These are phyloP conservation scores for Picochlorum sp. DNA, from an alignment of 139 green algal genomes.

Conservation along the genomic window DNA sequence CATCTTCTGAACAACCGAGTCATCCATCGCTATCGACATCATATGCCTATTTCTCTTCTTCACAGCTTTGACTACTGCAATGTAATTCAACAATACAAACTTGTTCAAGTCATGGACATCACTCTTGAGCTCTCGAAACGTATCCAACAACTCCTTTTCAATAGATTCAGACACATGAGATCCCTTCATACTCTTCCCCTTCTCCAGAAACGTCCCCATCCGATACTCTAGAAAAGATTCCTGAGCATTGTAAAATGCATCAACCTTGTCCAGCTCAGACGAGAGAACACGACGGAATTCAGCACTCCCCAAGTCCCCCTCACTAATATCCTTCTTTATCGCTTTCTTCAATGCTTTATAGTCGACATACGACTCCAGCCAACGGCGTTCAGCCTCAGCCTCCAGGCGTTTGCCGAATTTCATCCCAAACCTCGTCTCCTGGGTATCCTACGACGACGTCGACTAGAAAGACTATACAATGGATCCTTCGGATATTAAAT, in stretches of 20 bases:
- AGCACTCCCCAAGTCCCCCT: conserved; percentile 33
- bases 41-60: conserved; percentile 80
- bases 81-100: conserved; percentile 74
- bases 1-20: not conserved
- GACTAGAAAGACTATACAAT: too few relatives aligned
- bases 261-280: conserved; percentile 50
- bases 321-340: conserved; percentile 47
- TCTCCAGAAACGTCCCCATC: conserved; percentile 1
- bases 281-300: conserved; percentile 41
- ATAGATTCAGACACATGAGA: not conserved
- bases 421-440: conserved; percentile 16
- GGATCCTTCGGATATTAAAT: too few relatives aligned
- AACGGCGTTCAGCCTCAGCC: conserved; percentile 33
- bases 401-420: conserved; percentile 63
- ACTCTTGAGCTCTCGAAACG: conserved; percentile 22
- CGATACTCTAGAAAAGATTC: not conserved
- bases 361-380: conserved; percentile 36
- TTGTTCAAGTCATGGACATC: conserved; percentile 48
- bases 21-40: conserved; percentile 8
- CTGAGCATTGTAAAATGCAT: conserved; percentile 39
- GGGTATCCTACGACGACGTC: too few relatives aligned
- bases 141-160: conserved; percentile 29
- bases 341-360: conserved; percentile 63
- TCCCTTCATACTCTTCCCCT: conserved; percentile 23
- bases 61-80: conserved; percentile 65